Evolutionary conservation across 202 grass and related monocot genomes (phyloP).

Genomic region (Cymbopogon flexuosus): DNA sequence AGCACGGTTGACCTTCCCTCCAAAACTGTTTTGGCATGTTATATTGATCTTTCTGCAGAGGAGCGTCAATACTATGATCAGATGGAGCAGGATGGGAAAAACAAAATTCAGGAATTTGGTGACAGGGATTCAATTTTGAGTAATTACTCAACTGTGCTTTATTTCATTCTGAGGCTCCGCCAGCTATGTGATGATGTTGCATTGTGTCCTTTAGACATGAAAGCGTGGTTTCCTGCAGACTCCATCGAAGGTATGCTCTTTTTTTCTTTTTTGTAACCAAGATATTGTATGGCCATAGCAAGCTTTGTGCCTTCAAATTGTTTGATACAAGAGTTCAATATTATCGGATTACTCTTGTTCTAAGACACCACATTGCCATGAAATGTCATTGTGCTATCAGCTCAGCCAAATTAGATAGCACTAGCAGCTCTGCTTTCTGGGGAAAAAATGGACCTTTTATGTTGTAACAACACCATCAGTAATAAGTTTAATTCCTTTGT

Average conservation of each 20-base stretch:
- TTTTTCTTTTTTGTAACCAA: not conserved
- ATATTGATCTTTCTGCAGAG: conserved; percentile 78
- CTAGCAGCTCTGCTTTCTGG: not conserved
- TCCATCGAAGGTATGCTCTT: conserved; percentile 58
- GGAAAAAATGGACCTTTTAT: not conserved
- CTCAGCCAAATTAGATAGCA: not conserved
- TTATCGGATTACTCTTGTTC: not conserved
- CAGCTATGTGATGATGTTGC: conserved; percentile 83
- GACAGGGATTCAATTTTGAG: conserved; percentile 58
- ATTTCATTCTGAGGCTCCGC: conserved; percentile 79
- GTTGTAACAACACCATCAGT: not conserved
- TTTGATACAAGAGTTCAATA: not conserved
- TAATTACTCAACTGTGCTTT: conserved; percentile 85
- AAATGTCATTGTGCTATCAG: not conserved
- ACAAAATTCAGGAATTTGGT: conserved; percentile 64
- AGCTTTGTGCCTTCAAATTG: not conserved
- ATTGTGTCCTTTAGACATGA: conserved; percentile 73
- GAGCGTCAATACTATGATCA: conserved; percentile 73
- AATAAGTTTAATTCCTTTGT: not conserved
- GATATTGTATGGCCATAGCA: too few species aligned
- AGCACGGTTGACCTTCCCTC: conserved; percentile 50
- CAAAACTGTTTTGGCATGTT: conserved; percentile 62
- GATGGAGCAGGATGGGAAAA: conserved; percentile 73
- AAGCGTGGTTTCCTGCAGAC: conserved; percentile 61
- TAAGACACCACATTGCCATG: not conserved